Percentiles rank a stretch among this genome's conserved stretches.
Conservation (phyloP, 2,329 filamentous ascomycete genomes). For the Paracamarosporium sp. region DNA sequence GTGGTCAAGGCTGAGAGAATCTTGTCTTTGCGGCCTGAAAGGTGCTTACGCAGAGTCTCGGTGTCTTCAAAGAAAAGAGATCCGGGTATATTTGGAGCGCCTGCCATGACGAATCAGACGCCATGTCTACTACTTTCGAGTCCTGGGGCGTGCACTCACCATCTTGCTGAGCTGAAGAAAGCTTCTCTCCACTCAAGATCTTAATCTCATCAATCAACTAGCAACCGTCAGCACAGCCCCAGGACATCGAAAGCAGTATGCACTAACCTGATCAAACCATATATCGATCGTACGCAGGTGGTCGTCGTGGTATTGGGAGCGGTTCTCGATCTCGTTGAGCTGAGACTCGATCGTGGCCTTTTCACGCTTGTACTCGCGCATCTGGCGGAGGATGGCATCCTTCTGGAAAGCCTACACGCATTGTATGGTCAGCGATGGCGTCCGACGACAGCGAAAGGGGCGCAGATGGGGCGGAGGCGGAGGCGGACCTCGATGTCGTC, state of each 20-base stretch:
- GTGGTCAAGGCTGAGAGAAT: constrained; percentile 77
- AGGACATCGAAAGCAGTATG: constrained; percentile 12
- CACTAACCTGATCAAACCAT: constrained; percentile 89
- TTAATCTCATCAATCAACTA: constrained; percentile 58
- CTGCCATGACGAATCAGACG: constrained; percentile 22
- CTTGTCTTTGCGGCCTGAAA: constrained; percentile 75
- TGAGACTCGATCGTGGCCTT: constrained; percentile 81
- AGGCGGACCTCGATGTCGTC: constrained; percentile 76
- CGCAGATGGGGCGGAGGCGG: constrained; percentile 25
- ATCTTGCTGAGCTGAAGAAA: constrained; percentile 26
- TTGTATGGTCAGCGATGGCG: constrained; percentile 37
- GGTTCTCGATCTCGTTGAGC: constrained; percentile 80
- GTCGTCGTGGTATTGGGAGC: constrained; percentile 84
- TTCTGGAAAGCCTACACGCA: constrained; percentile 80
- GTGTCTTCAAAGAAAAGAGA: constrained; percentile 63
- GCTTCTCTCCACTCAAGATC: constrained; percentile 48
- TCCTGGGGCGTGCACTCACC: constrained; percentile 15
- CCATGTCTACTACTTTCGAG: background rate
- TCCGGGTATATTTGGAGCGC: constrained; percentile 54
- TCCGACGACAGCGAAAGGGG: constrained; percentile 26
- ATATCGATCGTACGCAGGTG: constrained; percentile 88
- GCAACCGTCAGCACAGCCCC: constrained; percentile 30
- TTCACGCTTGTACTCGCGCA: constrained; percentile 97
- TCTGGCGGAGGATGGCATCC: constrained; percentile 95
- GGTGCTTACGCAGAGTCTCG: constrained; percentile 75